These are phyloP conservation scores for Forsythia viridissima DNA, from an alignment of 257 asterid species.

Conservation along the genomic window DNA sequence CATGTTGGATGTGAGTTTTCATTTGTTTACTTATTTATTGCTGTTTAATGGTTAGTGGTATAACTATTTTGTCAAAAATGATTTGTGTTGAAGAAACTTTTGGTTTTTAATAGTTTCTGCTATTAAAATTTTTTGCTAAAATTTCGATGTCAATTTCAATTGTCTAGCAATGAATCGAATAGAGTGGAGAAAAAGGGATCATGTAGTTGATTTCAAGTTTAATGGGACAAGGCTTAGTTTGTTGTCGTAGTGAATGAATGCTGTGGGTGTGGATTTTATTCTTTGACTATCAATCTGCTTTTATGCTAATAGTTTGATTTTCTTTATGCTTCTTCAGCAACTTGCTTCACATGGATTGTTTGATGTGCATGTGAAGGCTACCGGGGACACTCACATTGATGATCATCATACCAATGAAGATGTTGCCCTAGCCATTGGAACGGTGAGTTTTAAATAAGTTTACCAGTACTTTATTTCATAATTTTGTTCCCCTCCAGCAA, in stretches of 20 bases:
- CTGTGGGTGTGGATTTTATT: not conserved
- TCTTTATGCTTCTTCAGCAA: slow-evolving; percentile 55
- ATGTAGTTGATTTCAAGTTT: not conserved
- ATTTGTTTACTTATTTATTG: not conserved
- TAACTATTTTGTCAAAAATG: not conserved
- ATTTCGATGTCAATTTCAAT: not conserved
- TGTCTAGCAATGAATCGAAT: not conserved
- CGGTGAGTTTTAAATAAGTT: slow-evolving; percentile 43
- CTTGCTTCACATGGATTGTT: slow-evolving; percentile 94
- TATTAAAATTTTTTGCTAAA: not conserved
- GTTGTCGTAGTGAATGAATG: not conserved
- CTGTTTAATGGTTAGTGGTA: not conserved
- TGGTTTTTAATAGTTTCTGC: not conserved
- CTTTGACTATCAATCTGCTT: not conserved
- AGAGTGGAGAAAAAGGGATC: not conserved
- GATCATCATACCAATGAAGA: slow-evolving; percentile 98
- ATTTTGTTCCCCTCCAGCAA: not conserved
- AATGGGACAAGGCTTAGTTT: not conserved
- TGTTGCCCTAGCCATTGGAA: slow-evolving; percentile 86
- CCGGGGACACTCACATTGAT: slow-evolving; percentile 89
- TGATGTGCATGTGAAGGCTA: slow-evolving; percentile 76
- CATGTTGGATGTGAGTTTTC: slow-evolving; percentile 82
- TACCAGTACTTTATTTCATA: not conserved
- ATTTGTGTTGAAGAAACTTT: not conserved
- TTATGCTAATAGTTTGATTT: slow-evolving; percentile 14